Evolutionary conservation across 768 basidiomycete genomes (phyloP).

Genomic region (Tricholoma bakamatsutake): DNA sequence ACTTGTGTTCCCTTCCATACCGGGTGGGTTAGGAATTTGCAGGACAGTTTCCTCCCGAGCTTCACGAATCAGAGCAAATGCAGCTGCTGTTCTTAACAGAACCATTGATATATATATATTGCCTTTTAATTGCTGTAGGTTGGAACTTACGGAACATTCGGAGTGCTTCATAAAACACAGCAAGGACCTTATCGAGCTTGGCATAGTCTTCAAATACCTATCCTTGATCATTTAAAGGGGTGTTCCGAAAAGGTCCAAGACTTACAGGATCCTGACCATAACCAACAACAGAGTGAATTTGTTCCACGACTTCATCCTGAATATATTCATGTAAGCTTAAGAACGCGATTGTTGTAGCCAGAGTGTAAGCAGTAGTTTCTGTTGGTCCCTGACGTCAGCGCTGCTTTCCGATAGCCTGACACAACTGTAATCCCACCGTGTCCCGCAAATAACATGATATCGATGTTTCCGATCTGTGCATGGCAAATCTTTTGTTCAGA

Average conservation of each 20-base stretch:
- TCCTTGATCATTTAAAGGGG: not conserved
- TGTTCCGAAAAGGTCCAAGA: not conserved
- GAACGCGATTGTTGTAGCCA: conserved; percentile 38
- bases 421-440: conserved; percentile 33
- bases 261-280: conserved; percentile 28
- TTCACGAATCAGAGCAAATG: conserved; percentile 34
- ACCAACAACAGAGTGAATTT: conserved; percentile 32
- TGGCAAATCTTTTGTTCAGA: not conserved
- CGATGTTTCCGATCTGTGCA: conserved; percentile 46
- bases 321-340: conserved; percentile 36
- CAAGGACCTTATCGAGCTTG: conserved; percentile 36
- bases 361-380: conserved; percentile 41
- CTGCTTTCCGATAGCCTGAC: not conserved
- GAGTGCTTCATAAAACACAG: conserved; percentile 37
- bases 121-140: too few species aligned
- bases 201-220: conserved; percentile 36
- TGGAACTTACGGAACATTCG: conserved; percentile 38
- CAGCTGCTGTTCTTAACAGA: conserved; percentile 29
- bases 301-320: conserved; percentile 36
- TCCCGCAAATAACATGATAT: conserved; percentile 49
- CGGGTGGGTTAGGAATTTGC: conserved; percentile 33
- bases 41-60: conserved; percentile 38
- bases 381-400: not conserved
- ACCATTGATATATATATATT: not conserved
- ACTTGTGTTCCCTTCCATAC: conserved; percentile 30